Base-by-base conservation (phyloP, 805 yeast genomes). In the Metschnikowia continentalis region DNA sequence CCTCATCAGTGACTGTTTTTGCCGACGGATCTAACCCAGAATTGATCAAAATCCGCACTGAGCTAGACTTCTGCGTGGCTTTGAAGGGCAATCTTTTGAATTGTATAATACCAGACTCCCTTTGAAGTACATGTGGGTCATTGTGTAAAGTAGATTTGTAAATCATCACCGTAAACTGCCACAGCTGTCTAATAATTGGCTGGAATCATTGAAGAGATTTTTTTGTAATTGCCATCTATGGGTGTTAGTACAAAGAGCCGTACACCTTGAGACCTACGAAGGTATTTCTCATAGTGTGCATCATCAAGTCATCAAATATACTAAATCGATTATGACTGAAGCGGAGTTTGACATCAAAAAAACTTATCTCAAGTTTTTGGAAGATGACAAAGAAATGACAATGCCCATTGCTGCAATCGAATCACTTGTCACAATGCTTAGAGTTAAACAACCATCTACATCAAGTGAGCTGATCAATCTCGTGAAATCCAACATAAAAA, bases 341-440 rank as follows among this genome's bases (percentile, higher is more conserved):
- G 14, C 46, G 3, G 51, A 42, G 6, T 90, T 94, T 65, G 96
- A 91, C 67, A 90, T 94, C 59, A 90, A 85, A 42, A 76, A 81
- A 59, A 82, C 92, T 0, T 94, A 94, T 65, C 76, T 89, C 51
- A 79, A 80, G 64, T 90, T 89, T 66, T 75, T 94, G 55, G 82
- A 80, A 58, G 96, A 90, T 46, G 97, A 94, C 70, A 78, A 88
- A n/a, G 98, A 94, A 51, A 88, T 94, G 83, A 91, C 99, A 5
- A 94, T 91, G 97, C 99, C 99, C 1, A 89, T 94, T 33, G 99
- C 99, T 40, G 99, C 99, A 35, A 94, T 94, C 62, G 98, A 94
- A 72, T 83, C 96, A 11, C 75, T 94, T 42, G 96, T 94, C 26
- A 87, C 94, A 7, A 79, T 94, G 70, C 71, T 92, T 30, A 79